Percentiles rank a stretch among this genome's conserved stretches.
Conservation (phyloP, 331 rosid genomes). For the Telfairia occidentalis region DNA sequence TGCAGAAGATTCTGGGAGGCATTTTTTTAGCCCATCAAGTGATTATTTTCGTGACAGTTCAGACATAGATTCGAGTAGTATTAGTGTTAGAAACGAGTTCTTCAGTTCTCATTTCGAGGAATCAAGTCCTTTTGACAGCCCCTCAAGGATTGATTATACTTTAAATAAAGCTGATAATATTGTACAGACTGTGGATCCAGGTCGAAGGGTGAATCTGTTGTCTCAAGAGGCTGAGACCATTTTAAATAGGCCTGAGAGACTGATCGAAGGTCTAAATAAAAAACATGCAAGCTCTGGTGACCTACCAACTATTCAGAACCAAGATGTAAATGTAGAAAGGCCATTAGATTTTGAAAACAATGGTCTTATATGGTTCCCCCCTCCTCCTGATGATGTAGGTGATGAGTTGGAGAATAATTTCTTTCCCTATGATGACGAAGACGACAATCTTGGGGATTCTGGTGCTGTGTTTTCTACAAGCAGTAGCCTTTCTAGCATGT, state of each 20-base stretch:
- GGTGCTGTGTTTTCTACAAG: slow-evolving; percentile 60
- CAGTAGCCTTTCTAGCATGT: slow-evolving; percentile 53
- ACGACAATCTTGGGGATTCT: slow-evolving; percentile 81
- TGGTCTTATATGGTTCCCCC: slow-evolving; percentile 78
- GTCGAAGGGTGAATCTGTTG: slow-evolving; percentile 32
- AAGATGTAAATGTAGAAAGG: slow-evolving; percentile 35
- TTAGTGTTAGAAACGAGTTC: slow-evolving; percentile 61
- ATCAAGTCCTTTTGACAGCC: slow-evolving; percentile 65
- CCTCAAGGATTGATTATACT: slow-evolving; percentile 62
- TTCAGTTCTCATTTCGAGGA: slow-evolving; percentile 40
- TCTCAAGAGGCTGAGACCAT: slow-evolving; percentile 40
- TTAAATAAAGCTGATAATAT: slow-evolving; percentile 38
- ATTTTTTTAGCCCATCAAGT: slow-evolving; percentile 52
- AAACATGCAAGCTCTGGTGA: slow-evolving; percentile 54
- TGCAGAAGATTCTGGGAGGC: slow-evolving; percentile 56
- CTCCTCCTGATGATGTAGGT: slow-evolving; percentile 66
- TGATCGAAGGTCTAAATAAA: slow-evolving; percentile 45
- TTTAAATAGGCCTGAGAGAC: slow-evolving; percentile 53
- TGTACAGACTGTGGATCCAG: slow-evolving; percentile 67
- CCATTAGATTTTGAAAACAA: slow-evolving; percentile 85
- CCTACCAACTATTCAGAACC: slow-evolving; percentile 41
- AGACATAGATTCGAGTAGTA: slow-evolving; percentile 64
- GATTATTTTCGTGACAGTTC: slow-evolving; percentile 55
- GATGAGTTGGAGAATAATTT: slow-evolving; percentile 53
- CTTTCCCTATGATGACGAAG: slow-evolving; percentile 77